These are phyloP conservation scores for Acacia melanoxylon DNA, from an alignment of 306 rosid genomes.

Conservation along the genomic window DNA sequence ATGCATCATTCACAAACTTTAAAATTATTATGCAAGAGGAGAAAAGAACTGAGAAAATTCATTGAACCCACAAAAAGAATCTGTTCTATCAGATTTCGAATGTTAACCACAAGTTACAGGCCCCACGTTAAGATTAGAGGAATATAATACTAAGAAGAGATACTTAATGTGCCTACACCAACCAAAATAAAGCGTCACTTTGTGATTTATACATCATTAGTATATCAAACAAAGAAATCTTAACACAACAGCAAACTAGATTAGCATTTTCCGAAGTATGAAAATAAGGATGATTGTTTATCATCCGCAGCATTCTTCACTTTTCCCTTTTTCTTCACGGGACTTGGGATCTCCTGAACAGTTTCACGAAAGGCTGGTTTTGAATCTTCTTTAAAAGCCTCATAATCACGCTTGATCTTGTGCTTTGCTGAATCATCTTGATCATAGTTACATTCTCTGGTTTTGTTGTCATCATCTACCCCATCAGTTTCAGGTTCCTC, in stretches of 20 bases:
- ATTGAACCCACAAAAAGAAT: neutral
- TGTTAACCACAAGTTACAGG: slow-evolving; percentile 9
- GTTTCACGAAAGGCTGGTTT: slow-evolving; percentile 33
- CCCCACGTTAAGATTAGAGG: slow-evolving; percentile 5
- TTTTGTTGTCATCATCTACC: slow-evolving; percentile 37
- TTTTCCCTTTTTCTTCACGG: slow-evolving; percentile 60
- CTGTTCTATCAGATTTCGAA: neutral
- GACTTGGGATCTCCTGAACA: slow-evolving; percentile 38
- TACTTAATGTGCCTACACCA: slow-evolving; percentile 9
- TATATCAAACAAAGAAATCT: slow-evolving; percentile 14
- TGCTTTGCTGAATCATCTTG: slow-evolving; percentile 31
- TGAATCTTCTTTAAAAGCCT: slow-evolving; percentile 45
- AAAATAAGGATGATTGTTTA: slow-evolving; percentile 68
- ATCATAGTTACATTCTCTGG: slow-evolving; percentile 16
- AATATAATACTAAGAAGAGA: neutral
- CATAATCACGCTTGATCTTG: slow-evolving; percentile 57
- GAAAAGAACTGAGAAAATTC: neutral
- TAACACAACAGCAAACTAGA: neutral
- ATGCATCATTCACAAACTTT: neutral
- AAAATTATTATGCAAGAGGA: neutral
- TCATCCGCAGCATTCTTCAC: slow-evolving; percentile 47
- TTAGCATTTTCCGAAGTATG: slow-evolving; percentile 70
- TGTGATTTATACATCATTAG: slow-evolving; percentile 20
- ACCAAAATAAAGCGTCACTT: slow-evolving; percentile 23
- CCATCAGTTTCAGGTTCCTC: slow-evolving; percentile 44